A percentile compares a stretch with the other conserved stretches of the same genome.
phyloP scores from a whole-genome alignment of 768 basidiomycete species.

The Dioszegia hungarica region DNA sequence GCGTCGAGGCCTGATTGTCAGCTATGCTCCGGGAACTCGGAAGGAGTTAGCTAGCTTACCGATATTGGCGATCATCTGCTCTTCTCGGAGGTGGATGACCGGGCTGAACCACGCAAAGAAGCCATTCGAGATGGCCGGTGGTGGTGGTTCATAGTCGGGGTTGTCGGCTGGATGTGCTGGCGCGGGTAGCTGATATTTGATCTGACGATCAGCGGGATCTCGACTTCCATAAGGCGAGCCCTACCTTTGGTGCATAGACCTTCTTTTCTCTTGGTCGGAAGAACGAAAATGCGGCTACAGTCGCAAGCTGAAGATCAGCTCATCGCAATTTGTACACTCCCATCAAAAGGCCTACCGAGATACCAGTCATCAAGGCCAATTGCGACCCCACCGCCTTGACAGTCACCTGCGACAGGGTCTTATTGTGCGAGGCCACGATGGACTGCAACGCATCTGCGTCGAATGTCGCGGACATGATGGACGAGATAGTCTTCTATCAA shows the following conservation, averaged over 20 bases:
- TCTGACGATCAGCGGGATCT: slow-evolving; percentile 16
- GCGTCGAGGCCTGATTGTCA: slow-evolving; percentile 81
- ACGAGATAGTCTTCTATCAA: not conserved
- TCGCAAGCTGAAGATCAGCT: slow-evolving; percentile 34
- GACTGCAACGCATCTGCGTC: slow-evolving; percentile 28
- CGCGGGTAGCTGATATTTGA: slow-evolving; percentile 62
- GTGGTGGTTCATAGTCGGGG: slow-evolving; percentile 50
- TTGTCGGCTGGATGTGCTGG: slow-evolving; percentile 29
- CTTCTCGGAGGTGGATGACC: slow-evolving; percentile 73
- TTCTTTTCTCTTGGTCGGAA: slow-evolving; percentile 73
- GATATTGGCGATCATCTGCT: slow-evolving; percentile 63
- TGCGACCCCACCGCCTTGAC: slow-evolving; percentile 50
- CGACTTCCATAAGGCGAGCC: not conserved
- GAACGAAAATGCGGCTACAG: slow-evolving; percentile 62
- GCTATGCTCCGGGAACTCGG: not conserved
- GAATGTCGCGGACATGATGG: slow-evolving; percentile 23
- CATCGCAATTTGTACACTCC: not conserved
- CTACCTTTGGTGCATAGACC: slow-evolving; percentile 73
- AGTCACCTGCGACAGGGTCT: slow-evolving; percentile 41
- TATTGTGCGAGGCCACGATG: slow-evolving; percentile 39
- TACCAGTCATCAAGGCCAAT: slow-evolving; percentile 20
- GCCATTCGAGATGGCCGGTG: slow-evolving; percentile 66
- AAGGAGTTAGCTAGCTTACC: slow-evolving; percentile 17
- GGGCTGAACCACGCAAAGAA: slow-evolving; percentile 87
- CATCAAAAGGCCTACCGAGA: not conserved